A percentile compares a stretch with the other conserved stretches of the same genome.
Conservation (phyloP, 306 rosid species). For the Dalbergia oliveri region DNA sequence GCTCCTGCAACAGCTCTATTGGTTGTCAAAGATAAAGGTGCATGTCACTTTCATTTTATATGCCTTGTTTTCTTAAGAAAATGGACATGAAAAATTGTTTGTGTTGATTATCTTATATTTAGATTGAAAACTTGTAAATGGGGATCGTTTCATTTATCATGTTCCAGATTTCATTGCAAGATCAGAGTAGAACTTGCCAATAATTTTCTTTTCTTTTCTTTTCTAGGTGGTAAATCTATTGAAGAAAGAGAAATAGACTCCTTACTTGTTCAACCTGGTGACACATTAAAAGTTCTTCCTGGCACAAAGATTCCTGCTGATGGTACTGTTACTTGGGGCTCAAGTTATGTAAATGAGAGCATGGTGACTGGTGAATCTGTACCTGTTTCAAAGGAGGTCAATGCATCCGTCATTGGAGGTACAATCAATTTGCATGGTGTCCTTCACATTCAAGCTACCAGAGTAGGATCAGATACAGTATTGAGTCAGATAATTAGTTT, state of each 20-base stretch:
- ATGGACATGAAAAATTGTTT: background rate
- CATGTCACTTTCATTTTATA: conserved; percentile 17
- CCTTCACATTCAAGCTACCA: conserved; percentile 76
- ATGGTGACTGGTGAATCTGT: conserved; percentile 94
- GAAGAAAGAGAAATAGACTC: conserved; percentile 90
- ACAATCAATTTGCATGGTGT: conserved; percentile 82
- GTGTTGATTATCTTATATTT: background rate
- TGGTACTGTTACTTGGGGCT: conserved; percentile 80
- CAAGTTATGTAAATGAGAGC: conserved; percentile 88
- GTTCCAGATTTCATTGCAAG: conserved; percentile 13
- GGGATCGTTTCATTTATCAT: conserved; percentile 11
- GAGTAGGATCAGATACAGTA: conserved; percentile 83
- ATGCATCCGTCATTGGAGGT: conserved; percentile 80
- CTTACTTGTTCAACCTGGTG: conserved; percentile 78
- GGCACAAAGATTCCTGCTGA: conserved; percentile 91
- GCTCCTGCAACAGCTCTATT: conserved; percentile 81
- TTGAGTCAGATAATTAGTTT: conserved; percentile 88
- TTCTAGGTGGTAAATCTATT: conserved; percentile 64
- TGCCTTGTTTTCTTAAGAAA: conserved; percentile 30
- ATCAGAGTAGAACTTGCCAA: conserved; percentile 27
- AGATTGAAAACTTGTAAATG: background rate
- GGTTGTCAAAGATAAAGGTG: conserved; percentile 80
- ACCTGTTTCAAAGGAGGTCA: conserved; percentile 72
- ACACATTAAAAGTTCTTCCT: conserved; percentile 81
- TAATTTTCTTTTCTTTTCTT: conserved; percentile 4